Base-by-base conservation (phyloP, 225 moss, liverwort and hornwort species). In the Thuidium tamariscinum region DNA sequence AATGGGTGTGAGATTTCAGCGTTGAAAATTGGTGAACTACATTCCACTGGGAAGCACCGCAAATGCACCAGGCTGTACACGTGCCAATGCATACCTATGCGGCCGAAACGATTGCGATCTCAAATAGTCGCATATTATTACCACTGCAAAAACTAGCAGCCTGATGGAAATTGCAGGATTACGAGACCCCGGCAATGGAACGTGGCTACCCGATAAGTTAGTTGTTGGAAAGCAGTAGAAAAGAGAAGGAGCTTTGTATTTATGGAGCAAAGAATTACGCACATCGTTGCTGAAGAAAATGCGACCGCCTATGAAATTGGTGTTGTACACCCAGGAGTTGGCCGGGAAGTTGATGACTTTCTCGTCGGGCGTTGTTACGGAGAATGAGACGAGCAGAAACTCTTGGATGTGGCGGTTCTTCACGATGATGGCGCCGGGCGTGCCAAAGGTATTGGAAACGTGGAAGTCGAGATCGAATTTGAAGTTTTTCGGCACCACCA, bases 231-330 rank as follows among this genome's bases (percentile, higher is more conserved):
- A 61, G 57, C 19, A 75, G 34, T 7, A 48, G 62, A 15, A 7
- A 22, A 56, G n/a, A 82, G 87, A 67, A 26, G 42, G 79, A 57
- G 14, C n/a, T n/a, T n/a, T n/a, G n/a, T n/a, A n/a, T n/a, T n/a
- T n/a, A 13, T 52, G 18, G 29, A 57, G 60, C 34, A 21, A 19
- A 29, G 42, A 11, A 20, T 42, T 77, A 32, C 65, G 21, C 82
- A 85, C 49, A 48, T 95, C 85, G 87, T 97, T 97, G 89, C 89
- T 96, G 86, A 97, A 97, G 86, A 96, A 94, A 13, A 97, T 89
- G 75, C 96, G 94, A 5, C 89, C 92, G 36, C 34, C 63, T 19
- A 80, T 87, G 51, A 90, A 70, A 66, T 44, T 61, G 30, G 89
- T 87, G 68, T 90, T 92, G 61, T 88, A 93, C n/a, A 97, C 91